These are phyloP conservation scores for Aspergillus ustus DNA, from an alignment of 2,329 filamentous ascomycete genomes.

Conservation along the genomic window DNA sequence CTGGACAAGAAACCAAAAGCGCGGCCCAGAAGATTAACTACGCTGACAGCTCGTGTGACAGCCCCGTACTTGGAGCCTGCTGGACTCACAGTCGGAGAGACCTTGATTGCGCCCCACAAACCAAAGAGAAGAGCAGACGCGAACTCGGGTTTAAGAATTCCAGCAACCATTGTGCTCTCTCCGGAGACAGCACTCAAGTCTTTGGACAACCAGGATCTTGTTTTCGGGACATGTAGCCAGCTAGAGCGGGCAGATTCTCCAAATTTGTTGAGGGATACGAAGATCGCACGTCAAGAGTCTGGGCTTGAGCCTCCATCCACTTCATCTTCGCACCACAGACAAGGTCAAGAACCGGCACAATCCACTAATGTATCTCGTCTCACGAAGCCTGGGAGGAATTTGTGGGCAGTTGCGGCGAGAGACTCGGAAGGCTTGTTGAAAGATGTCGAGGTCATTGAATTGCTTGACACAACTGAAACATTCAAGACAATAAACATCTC, in stretches of 20 bases:
- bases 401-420: slow-evolving; percentile 75
- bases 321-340: not conserved
- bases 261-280: slow-evolving; percentile 49
- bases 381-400: slow-evolving; percentile 41
- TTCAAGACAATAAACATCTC: slow-evolving; percentile 14
- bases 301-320: slow-evolving; percentile 27
- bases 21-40: slow-evolving; percentile 71
- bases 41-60: slow-evolving; percentile 78
- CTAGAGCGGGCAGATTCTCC: slow-evolving; percentile 75
- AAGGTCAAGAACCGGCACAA: not conserved
- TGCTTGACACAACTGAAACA: slow-evolving; percentile 51
- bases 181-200: slow-evolving; percentile 70
- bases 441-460: slow-evolving; percentile 65
- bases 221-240: slow-evolving; percentile 88
- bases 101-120: slow-evolving; percentile 12
- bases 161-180: slow-evolving; percentile 66
- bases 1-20: slow-evolving; percentile 48
- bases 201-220: slow-evolving; percentile 71
- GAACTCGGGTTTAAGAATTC: slow-evolving; percentile 34
- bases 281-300: slow-evolving; percentile 37
- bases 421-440: slow-evolving; percentile 68
- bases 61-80: slow-evolving; percentile 62
- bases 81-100: slow-evolving; percentile 15
- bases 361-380: slow-evolving; percentile 30
- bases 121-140: slow-evolving; percentile 24